Conservation (phyloP, 1,284 basidiomycete species). For the Melampsora americana region DNA sequence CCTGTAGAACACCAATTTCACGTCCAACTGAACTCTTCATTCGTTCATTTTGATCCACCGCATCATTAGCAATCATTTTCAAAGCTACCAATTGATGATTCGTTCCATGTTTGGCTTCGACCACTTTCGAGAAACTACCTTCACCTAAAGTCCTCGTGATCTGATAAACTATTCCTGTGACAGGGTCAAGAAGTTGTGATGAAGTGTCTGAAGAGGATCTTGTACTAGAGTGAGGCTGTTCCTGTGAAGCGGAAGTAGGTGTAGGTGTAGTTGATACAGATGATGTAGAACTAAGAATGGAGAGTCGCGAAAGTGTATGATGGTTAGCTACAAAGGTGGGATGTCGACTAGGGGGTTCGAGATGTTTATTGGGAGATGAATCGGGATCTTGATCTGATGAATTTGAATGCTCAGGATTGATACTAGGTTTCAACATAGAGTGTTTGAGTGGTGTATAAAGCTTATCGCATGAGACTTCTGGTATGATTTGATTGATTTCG, state of each 20-base stretch:
- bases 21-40: slow-evolving; percentile 78
- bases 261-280: neutral
- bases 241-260: neutral
- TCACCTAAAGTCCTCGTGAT: slow-evolving; percentile 13
- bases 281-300: neutral
- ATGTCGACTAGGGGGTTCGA: neutral
- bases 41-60: slow-evolving; percentile 61
- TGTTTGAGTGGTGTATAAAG: too few species aligned
- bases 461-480: too few species aligned
- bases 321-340: neutral
- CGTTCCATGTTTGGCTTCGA: slow-evolving; percentile 1
- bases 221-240: neutral
- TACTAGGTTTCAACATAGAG: too few species aligned
- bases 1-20: slow-evolving; percentile 79
- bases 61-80: slow-evolving; percentile 1
- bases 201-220: neutral
- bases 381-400: neutral
- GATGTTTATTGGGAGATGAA: neutral
- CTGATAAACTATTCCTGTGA: slow-evolving; percentile 11
- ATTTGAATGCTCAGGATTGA: too few species aligned
- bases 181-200: neutral
- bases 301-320: neutral
- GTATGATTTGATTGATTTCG: neutral
- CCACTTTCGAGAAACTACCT: slow-evolving; percentile 40
- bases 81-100: neutral